Base-by-base conservation (phyloP, 1,139 yeast genomes). In the Lodderomyces orthopsilosis region DNA sequence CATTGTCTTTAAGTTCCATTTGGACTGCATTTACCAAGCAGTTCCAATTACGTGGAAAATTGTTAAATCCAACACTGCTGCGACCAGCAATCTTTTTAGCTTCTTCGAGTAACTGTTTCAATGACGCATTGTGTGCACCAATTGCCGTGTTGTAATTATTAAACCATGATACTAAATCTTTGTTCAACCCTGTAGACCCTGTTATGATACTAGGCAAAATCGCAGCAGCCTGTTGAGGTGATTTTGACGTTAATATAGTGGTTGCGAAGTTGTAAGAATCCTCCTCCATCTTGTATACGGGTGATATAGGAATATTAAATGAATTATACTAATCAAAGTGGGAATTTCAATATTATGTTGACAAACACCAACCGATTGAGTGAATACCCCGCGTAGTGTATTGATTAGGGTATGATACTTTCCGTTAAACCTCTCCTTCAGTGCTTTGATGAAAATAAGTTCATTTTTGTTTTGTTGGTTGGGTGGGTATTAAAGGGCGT, bases 21-120 rank as follows among this genome's bases (percentile, higher is more conserved):
- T 75, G 71, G 34, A 84, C 62, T 35, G 77, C 73, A 33, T 68
- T 68, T 30, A 83, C 60, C 36, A 82, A 68, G 37, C 81, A 72
- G 46, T 71, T 69, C 88, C 89, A 84, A 43, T 83, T 59, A 13
- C 49, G 74, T 23, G 76, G 69, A 42, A 81, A 66, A 43, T 77
- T 68, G 22, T 88, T 87, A 47, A 79, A 70, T 42, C 83, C 75
- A 35, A 67, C 67, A 35, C 64, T 49, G 41, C 45, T 49, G 39
- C 42, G 56, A 41, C 61, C 49, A 27, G 46, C 41, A 30, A 49
- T 48, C 33, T 42, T 46, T 28, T 39, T 32, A 8, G 51, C 51
- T 19, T 46, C 50, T 22, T 66, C 63, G 37, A 80, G 62, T 35
- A 83, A 66, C 46, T 67, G 68, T 42, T 74, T 70, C 52, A 82